Evolutionary conservation across 306 rosid genomes (phyloP).

Genomic region (Vigna mungo): DNA sequence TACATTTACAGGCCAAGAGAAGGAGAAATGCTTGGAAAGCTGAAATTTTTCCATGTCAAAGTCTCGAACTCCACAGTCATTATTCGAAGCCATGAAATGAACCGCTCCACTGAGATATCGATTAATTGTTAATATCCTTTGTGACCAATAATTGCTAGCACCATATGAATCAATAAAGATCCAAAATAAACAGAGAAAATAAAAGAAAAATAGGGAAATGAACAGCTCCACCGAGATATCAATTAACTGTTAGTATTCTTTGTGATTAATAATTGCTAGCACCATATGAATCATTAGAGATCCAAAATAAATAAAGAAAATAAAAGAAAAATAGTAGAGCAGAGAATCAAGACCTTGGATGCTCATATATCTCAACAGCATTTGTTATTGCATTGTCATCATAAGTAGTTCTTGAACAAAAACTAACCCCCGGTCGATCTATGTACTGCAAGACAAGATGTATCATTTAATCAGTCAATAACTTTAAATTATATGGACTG

Average conservation of each 20-base stretch:
- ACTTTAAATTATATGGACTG: not conserved
- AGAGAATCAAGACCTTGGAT: constrained; percentile 58
- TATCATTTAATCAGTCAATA: not conserved
- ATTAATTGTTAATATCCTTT: constrained; percentile 26
- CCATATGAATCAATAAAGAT: constrained; percentile 24
- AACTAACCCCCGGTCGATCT: constrained; percentile 81
- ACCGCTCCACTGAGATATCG: constrained; percentile 68
- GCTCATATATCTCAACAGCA: constrained; percentile 74
- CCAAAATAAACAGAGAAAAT: not conserved
- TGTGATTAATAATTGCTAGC: constrained; percentile 6
- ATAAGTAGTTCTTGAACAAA: constrained; percentile 73
- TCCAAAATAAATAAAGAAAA: constrained; percentile 18
- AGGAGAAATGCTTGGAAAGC: constrained; percentile 72
- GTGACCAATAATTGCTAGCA: constrained; percentile 11
- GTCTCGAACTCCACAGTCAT: constrained; percentile 80
- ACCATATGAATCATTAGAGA: constrained; percentile 23
- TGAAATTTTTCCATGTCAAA: constrained; percentile 87
- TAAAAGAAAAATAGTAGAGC: not conserved
- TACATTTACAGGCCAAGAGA: constrained; percentile 84
- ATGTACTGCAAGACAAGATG: constrained; percentile 61
- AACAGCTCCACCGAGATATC: constrained; percentile 67
- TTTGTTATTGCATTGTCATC: constrained; percentile 88
- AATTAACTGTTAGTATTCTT: constrained; percentile 26
- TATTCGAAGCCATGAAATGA: constrained; percentile 87
- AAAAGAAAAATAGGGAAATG: constrained; percentile 53